phyloP scores from a whole-genome alignment of 371 early-diverging fungal genomes.

The Mucor velutinosus region DNA sequence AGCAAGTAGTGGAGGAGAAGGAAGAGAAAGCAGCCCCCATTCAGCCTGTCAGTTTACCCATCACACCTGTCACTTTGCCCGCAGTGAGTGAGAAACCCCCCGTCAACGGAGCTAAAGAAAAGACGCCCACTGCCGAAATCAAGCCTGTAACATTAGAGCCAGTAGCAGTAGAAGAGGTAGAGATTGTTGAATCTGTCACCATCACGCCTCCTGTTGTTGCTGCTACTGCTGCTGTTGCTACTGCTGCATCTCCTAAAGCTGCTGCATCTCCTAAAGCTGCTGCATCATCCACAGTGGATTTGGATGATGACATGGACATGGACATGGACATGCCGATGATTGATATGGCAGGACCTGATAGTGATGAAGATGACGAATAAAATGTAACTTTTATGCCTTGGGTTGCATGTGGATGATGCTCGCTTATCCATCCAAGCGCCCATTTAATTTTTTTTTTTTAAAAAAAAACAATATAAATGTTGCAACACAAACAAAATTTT shows the following conservation, averaged over 20 bases:
- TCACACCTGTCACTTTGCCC: slow-evolving; percentile 13
- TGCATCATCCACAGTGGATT: not conserved
- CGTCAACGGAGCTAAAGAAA: not conserved
- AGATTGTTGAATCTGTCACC: not conserved
- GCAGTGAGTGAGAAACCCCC: not conserved
- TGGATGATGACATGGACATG: slow-evolving; percentile 24
- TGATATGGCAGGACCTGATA: slow-evolving; percentile 46
- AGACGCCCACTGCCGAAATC: not conserved
- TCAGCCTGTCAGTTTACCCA: not conserved
- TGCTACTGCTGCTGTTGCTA: not conserved
- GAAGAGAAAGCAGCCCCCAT: not conserved
- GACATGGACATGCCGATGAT: slow-evolving; percentile 47
- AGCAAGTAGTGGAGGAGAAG: not conserved
- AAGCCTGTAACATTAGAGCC: not conserved
- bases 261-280: not conserved
- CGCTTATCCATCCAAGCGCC: slow-evolving; percentile 2
- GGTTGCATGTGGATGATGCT: not conserved
- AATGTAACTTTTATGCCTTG: not conserved
- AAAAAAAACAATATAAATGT: not conserved
- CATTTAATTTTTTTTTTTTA: not conserved
- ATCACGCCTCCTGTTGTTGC: not conserved
- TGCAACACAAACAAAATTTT: slow-evolving; percentile 7
- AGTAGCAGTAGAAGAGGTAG: not conserved
- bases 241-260: not conserved
- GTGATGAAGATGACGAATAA: slow-evolving; percentile 30